Conservation (phyloP, 75 land plant genomes). For the Cryptomeria japonica region DNA sequence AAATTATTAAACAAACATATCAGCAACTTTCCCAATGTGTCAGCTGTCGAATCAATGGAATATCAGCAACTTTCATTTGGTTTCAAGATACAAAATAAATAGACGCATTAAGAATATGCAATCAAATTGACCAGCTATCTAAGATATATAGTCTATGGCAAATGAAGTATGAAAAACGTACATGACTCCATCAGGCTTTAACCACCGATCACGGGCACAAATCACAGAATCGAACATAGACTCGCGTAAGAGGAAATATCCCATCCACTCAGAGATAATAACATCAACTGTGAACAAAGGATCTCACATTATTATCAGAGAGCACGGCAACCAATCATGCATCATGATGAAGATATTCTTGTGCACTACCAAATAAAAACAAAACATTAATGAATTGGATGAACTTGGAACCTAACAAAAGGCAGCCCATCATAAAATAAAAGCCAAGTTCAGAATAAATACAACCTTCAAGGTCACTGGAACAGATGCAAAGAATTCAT, state of each 20-base stretch:
- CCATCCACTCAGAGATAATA: slow-evolving; percentile 99
- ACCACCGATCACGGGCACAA: slow-evolving; percentile 89
- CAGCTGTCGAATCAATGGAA: background rate
- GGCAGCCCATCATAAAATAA: background rate
- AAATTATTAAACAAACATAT: background rate
- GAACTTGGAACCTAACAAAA: background rate
- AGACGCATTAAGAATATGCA: background rate
- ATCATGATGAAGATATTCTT: background rate
- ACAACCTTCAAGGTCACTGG: background rate
- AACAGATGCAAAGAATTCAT: background rate
- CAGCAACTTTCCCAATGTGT: background rate
- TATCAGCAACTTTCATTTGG: background rate
- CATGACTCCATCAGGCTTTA: slow-evolving; percentile 93
- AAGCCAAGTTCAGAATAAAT: background rate
- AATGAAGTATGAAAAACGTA: slow-evolving; percentile 32
- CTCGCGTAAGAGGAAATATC: slow-evolving; percentile 95
- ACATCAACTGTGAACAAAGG: slow-evolving; percentile 85
- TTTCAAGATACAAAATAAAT: slow-evolving; percentile 4
- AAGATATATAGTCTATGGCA: background rate
- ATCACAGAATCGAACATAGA: slow-evolving; percentile 99
- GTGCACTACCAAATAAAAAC: background rate
- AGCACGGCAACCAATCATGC: background rate
- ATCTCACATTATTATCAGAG: background rate
- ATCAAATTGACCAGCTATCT: slow-evolving; percentile 2
- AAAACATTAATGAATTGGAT: background rate